Evolutionary conservation across 768 basidiomycete species (phyloP).

Genomic region (Pisolithus microcarpus): DNA sequence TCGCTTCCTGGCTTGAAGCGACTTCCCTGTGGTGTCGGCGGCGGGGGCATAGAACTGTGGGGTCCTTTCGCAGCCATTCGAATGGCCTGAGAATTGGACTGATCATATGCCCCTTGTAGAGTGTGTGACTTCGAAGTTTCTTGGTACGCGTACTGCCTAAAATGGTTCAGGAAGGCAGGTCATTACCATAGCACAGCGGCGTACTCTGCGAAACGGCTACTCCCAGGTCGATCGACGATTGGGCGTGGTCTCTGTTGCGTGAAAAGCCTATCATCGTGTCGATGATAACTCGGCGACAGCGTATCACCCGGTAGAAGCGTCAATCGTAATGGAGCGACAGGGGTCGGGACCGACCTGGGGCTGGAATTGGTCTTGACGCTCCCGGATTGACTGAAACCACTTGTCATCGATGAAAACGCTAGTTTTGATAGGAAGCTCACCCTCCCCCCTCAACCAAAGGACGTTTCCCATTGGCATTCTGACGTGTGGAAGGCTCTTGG

Average conservation of each 20-base stretch:
- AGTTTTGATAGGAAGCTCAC: conserved; percentile 28
- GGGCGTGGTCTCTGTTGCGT: conserved; percentile 8
- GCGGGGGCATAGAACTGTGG: conserved; percentile 26
- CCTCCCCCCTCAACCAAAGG: conserved; percentile 39
- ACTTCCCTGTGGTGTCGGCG: conserved; percentile 18
- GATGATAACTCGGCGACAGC: conserved; percentile 19
- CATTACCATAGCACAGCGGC: conserved; percentile 13
- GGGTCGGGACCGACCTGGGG: conserved; percentile 49
- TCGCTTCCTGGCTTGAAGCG: conserved; percentile 20
- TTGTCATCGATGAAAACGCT: background rate
- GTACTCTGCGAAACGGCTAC: conserved; percentile 47
- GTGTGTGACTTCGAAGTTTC: conserved; percentile 37
- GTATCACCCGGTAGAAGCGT: conserved; percentile 61
- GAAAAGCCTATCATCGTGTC: conserved; percentile 19
- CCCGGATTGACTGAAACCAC: conserved; percentile 11
- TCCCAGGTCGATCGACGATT: conserved; percentile 36
- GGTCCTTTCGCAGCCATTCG: conserved; percentile 23
- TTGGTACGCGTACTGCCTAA: conserved; percentile 64
- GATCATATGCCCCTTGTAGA: conserved; percentile 36
- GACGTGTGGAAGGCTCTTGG: conserved; percentile 29
- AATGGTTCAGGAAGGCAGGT: conserved; percentile 3
- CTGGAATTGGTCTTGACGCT: conserved; percentile 43
- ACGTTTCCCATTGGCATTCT: conserved; percentile 63
- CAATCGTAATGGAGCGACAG: conserved; percentile 55
- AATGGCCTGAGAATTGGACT: conserved; percentile 35